Base-by-base conservation (phyloP, 2,329 filamentous ascomycete species). In the Colletotrichum sp. region DNA sequence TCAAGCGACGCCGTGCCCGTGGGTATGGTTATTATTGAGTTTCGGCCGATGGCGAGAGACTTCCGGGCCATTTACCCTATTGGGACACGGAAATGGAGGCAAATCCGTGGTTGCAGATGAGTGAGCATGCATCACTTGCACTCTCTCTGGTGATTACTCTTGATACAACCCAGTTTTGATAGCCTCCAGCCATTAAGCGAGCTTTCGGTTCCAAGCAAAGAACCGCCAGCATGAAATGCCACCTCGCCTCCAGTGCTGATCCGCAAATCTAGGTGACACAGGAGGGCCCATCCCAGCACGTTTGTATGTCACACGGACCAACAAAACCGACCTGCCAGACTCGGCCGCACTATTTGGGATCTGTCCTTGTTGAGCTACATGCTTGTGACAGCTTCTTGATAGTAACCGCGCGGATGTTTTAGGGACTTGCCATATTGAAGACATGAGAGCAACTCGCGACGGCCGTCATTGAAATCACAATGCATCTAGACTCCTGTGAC, bases 161-260 rank as follows among this genome's bases (percentile, higher is more conserved):
- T n/a, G 39, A n/a, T 49, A 0, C 4, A 2, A 2, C 36, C 36
- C 36, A 2, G 16, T 44, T 44, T 10, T 0, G 0, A n/a, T 44
- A 3, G 0, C 6, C 10, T 26, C 52, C 52, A 57, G n/a, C 24
- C n/a, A 1, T 24, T 26, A 57, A 57, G 0, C 52, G 10, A 57
- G 52, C 12, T 24, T 2, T 57, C 15, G 21, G 21, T 57, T 57
- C 52, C 52, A 21, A 57, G 52, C 52, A 57, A 1, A 44, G 39
- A 44, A 26, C 0, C 12, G 24, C 0, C 15, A 0, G 52, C 21
- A 57, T 16, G 0, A 4, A 5, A 26, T 26, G 2, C 15, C 2
- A 16, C 52, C n/a, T 21, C 21, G 52, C 52, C 52, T 57, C 24
- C 12, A 26, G 5, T 21, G n/a, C 0, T 21, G n/a, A 57, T 57